phyloP scores from a whole-genome alignment of 2,329 filamentous ascomycete species.

The Exophiala aquamarina region DNA sequence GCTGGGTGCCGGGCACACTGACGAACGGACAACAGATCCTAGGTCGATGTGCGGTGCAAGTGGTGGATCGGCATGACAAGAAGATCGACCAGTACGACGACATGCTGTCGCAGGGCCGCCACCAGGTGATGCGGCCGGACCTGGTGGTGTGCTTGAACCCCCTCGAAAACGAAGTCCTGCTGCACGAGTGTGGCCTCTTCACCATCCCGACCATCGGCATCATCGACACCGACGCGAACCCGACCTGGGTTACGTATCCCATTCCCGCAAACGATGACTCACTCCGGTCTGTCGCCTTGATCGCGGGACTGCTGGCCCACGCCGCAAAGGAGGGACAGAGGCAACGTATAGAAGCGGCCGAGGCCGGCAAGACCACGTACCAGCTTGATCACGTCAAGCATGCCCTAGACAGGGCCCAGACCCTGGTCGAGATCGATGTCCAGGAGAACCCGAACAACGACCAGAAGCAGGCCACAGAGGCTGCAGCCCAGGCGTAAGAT shows the following conservation, averaged over 20 bases:
- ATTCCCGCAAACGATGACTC: constrained; percentile 98
- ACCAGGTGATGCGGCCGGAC: constrained; percentile 75
- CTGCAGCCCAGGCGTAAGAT: too few species aligned
- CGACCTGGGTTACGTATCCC: constrained; percentile 91
- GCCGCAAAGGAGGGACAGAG: constrained; percentile 77
- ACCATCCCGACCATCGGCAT: constrained; percentile 92
- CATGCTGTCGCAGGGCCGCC: constrained; percentile 57
- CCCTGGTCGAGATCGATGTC: constrained; percentile 21
- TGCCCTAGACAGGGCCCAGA: constrained; percentile 21
- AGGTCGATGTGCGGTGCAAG: constrained; percentile 65
- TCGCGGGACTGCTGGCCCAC: constrained; percentile 80
- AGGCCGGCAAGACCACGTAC: constrained; percentile 63
- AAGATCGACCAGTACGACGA: constrained; percentile 62
- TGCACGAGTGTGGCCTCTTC: constrained; percentile 87
- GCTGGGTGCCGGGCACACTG: constrained; percentile 88
- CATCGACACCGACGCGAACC: constrained; percentile 89
- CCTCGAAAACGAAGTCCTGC: constrained; percentile 81
- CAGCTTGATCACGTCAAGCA: constrained; percentile 28
- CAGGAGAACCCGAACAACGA: constrained; percentile 5
- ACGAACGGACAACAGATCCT: constrained; percentile 92
- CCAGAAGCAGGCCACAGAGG: neutral
- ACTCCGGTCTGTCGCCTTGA: constrained; percentile 75
- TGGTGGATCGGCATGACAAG: constrained; percentile 74
- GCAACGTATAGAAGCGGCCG: constrained; percentile 64
- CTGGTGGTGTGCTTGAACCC: constrained; percentile 92